Evolutionary conservation across 192 early-diverging fungal species (phyloP), one percentile per base, ranked within the genome.

Genomic region (Chytriomyces sp.): DNA sequence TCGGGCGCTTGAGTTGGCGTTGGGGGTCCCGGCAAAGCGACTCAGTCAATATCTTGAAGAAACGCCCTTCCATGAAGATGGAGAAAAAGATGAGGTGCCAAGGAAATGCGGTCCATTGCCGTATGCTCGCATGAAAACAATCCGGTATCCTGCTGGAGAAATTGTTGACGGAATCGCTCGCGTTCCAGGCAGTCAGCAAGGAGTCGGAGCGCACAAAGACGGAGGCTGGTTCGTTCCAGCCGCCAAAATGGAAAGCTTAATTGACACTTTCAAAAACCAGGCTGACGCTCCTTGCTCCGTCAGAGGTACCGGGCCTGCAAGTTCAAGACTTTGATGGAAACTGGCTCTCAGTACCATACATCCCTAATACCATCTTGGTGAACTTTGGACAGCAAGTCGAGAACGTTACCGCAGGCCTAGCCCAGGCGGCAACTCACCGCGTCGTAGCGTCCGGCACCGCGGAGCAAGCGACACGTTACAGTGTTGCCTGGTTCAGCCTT

Each of bases 361-460:
- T 61, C 22, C 8, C 5, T 6, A 22, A 22, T 6, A 36, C 59
- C 0, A 61, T 61, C 31, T 5, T 61, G 22, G 10, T 61, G 31
- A 61, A 61, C 59, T 61, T 61, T 61, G 59, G 59, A 17, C 59
- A 61, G 37, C 59, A 61, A 38, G 22, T 61, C 6, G 59, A 61
- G 31, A 8, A 61, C 37, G 28, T 38, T 14, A 61, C 59, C 37
- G 12, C 31, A 33, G 59, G 59, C 7, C 7, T 61, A 5, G 19
- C 22, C 7, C 59, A 61, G 31, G 59, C 59, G 30, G 37, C 59
- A 33, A 38, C 59, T 36, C 59, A 61, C 22, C 59, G 59, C 1
- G 59, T 61, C 22, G 33, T 61, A 17, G 17, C 37, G 5, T 31
- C 17, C 8, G 10, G 37, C 12, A 36, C 12, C 19, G 59, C 30